Conservation (phyloP, 345 rosid species). For the Noccaea caerulescens region DNA sequence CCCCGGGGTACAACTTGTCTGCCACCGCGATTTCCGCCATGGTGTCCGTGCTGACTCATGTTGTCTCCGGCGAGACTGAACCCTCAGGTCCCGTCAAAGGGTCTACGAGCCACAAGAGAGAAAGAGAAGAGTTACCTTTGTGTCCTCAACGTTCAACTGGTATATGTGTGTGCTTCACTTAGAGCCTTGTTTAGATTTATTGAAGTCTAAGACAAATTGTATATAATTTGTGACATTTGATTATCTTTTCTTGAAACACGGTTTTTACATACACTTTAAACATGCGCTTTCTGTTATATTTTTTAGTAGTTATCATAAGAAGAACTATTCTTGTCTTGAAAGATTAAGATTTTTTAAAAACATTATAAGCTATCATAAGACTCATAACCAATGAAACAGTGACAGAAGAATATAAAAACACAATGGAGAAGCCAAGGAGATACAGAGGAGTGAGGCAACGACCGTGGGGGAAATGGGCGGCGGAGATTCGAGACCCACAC, state of each 20-base stretch:
- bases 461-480: constrained; percentile 36
- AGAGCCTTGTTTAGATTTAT: not conserved
- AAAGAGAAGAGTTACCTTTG: not conserved
- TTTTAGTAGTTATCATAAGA: not conserved
- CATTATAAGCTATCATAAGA: too few relatives aligned
- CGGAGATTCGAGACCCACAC: constrained; percentile 65
- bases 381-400: not conserved
- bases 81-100: not conserved
- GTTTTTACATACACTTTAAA: not conserved
- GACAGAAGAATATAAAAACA: constrained; percentile 7
- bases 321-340: not conserved
- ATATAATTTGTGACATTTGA: not conserved
- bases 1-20: constrained; percentile 18
- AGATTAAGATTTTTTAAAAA: not conserved
- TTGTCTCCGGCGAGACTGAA: constrained; percentile 26
- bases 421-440: constrained; percentile 53
- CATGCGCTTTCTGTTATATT: not conserved
- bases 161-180: too few relatives aligned
- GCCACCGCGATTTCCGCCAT: constrained; percentile 20
- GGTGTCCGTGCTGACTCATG: constrained; percentile 27
- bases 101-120: not conserved
- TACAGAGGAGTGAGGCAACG: constrained; percentile 73
- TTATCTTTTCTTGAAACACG: not conserved
- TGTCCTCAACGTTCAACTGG: not conserved
- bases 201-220: too few relatives aligned